Conservation (phyloP, 306 rosid genomes). For the Rubus idaeus region DNA sequence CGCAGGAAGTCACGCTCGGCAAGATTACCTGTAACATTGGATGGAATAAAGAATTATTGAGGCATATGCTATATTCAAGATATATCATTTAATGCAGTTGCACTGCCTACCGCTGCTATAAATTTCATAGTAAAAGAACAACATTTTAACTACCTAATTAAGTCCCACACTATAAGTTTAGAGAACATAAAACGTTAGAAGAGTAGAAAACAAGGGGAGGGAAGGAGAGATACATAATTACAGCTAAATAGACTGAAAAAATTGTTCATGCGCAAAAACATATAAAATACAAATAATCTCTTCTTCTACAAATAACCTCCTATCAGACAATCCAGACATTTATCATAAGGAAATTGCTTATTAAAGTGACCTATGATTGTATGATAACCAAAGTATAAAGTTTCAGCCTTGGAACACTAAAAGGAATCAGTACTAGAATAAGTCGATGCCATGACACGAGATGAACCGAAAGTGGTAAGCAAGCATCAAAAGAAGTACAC, state of each 20-base stretch:
- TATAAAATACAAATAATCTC: background rate
- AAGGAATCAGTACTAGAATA: background rate
- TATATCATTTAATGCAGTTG: background rate
- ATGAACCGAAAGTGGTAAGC: background rate
- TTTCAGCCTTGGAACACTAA: background rate
- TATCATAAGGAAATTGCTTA: background rate
- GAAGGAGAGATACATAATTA: background rate
- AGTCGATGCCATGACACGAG: background rate
- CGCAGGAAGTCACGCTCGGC: conserved; percentile 78
- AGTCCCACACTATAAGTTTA: background rate
- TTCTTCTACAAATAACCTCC: background rate
- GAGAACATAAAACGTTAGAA: background rate
- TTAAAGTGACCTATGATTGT: background rate
- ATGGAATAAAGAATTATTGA: background rate
- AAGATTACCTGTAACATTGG: conserved; percentile 36
- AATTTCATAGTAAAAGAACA: background rate
- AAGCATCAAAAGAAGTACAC: background rate
- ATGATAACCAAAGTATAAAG: background rate
- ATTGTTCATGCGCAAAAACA: background rate
- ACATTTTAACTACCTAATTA: background rate
- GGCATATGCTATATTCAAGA: background rate
- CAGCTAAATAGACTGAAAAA: background rate
- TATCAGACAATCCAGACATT: background rate
- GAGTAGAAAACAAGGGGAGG: background rate
- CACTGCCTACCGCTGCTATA: background rate